These are phyloP conservation scores for Xylaria telfairii DNA, from an alignment of 495 filamentous ascomycete genomes.

Conservation along the genomic window DNA sequence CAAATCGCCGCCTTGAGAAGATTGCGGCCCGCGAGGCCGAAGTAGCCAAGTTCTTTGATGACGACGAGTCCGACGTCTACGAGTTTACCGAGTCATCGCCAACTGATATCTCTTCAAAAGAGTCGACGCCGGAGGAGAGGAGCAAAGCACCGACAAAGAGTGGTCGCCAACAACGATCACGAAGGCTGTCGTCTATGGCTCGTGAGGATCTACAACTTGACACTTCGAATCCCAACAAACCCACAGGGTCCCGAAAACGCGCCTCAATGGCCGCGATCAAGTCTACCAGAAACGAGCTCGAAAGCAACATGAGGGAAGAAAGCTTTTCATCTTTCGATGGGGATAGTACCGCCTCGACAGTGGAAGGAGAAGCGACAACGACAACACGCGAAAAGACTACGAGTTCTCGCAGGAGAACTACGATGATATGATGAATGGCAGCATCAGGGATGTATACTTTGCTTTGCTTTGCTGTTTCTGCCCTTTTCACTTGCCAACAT, in stretches of 20 bases:
- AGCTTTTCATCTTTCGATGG: slow-evolving; percentile 12
- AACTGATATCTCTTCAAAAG: slow-evolving; percentile 22
- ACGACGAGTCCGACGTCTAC: slow-evolving; percentile 41
- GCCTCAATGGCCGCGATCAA: slow-evolving; percentile 49
- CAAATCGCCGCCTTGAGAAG: slow-evolving; percentile 34
- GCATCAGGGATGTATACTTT: neutral
- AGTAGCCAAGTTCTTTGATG: slow-evolving; percentile 31
- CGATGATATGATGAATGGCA: slow-evolving; percentile 59
- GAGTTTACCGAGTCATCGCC: slow-evolving; percentile 45
- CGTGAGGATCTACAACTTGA: slow-evolving; percentile 33
- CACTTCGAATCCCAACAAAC: slow-evolving; percentile 19
- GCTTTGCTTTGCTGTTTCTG: slow-evolving; percentile 23
- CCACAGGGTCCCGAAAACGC: slow-evolving; percentile 37
- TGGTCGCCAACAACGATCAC: slow-evolving; percentile 33
- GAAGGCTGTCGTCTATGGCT: slow-evolving; percentile 34
- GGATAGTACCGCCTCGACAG: slow-evolving; percentile 24
- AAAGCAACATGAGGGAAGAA: slow-evolving; percentile 27
- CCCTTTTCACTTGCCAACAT: slow-evolving; percentile 18
- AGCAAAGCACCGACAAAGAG: slow-evolving; percentile 28
- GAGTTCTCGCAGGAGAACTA: slow-evolving; percentile 54
- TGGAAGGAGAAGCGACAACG: slow-evolving; percentile 18
- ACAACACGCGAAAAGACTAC: slow-evolving; percentile 23
- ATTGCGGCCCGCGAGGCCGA: slow-evolving; percentile 37
- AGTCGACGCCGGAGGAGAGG: slow-evolving; percentile 22
- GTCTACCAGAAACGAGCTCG: slow-evolving; percentile 34